A percentile compares a stretch with the other conserved stretches of the same genome.
Evolutionary conservation across 2,329 filamentous ascomycete genomes (phyloP).

Genomic region (Plenodomus lindquistii): DNA sequence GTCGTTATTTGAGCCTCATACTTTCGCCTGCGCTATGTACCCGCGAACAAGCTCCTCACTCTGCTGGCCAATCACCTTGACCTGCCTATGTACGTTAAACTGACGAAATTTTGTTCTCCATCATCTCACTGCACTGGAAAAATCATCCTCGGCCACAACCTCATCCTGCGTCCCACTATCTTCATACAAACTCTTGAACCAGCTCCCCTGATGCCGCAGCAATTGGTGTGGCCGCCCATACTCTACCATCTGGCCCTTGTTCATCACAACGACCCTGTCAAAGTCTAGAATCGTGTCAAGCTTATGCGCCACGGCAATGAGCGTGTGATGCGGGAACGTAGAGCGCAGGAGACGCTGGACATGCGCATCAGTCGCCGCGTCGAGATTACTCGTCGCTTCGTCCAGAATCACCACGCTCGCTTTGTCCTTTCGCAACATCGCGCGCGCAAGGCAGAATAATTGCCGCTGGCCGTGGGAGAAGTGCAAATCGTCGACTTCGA

Average conservation of each 20-base stretch:
- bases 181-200: conserved; percentile 39
- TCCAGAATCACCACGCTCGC: conserved; percentile 36
- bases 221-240: conserved; percentile 35
- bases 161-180: conserved; percentile 13
- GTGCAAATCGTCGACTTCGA: conserved; percentile 36
- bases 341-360: conserved; percentile 62
- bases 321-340: conserved; percentile 60
- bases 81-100: too few relatives aligned
- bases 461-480: conserved; percentile 61
- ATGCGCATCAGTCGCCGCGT: conserved; percentile 59
- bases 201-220: conserved; percentile 33
- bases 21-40: too few relatives aligned
- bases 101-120: too few relatives aligned
- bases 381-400: conserved; percentile 51
- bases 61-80: too few relatives aligned
- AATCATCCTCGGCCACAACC: background rate
- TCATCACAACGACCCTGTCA: conserved; percentile 57
- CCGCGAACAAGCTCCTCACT: too few relatives aligned
- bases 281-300: conserved; percentile 60
- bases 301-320: conserved; percentile 62
- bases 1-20: too few relatives aligned
- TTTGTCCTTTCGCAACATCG: conserved; percentile 51
- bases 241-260: conserved; percentile 55
- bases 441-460: conserved; percentile 65
- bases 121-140: background rate